phyloP scores from a whole-genome alignment of 768 basidiomycete species.

The Suillus variegatus region DNA sequence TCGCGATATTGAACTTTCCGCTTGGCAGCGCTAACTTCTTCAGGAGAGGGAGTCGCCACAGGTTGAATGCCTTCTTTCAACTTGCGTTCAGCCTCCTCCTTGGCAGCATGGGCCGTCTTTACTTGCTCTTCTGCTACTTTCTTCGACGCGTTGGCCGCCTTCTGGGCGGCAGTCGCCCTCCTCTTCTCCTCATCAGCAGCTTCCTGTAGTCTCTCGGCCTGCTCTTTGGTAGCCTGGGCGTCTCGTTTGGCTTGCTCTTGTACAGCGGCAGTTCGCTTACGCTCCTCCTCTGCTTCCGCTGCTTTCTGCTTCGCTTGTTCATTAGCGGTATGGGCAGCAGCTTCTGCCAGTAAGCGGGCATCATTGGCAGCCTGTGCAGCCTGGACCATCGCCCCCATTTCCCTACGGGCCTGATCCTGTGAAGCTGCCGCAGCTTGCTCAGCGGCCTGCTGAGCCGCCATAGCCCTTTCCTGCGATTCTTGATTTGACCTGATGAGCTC shows the following conservation, averaged over 20 bases:
- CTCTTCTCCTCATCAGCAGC: constrained; percentile 22
- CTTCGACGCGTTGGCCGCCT: constrained; percentile 12
- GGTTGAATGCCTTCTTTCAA: constrained; percentile 22
- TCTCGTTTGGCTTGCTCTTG: constrained; percentile 15
- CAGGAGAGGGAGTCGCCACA: no score
- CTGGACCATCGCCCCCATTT: not conserved
- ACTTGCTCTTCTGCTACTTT: constrained; percentile 17
- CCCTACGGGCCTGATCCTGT: not conserved
- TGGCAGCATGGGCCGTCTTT: constrained; percentile 1
- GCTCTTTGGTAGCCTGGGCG: constrained; percentile 11
- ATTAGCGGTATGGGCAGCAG: not conserved
- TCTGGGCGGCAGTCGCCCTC: constrained; percentile 16
- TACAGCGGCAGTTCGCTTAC: constrained; percentile 7
- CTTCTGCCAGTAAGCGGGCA: constrained; percentile 9
- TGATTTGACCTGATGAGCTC: no score
- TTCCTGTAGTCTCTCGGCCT: constrained; percentile 1
- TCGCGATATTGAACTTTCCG: no score
- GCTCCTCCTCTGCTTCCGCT: constrained; percentile 11
- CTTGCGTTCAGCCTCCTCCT: not conserved
- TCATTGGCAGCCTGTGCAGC: not conserved
- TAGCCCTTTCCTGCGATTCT: no score
- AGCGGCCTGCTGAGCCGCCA: no score
- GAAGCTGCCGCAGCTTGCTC: not conserved
- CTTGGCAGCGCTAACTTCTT: no score
- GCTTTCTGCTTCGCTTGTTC: not conserved